phyloP scores from a whole-genome alignment of 164 flowering plant species.

The Malania oleifera region DNA sequence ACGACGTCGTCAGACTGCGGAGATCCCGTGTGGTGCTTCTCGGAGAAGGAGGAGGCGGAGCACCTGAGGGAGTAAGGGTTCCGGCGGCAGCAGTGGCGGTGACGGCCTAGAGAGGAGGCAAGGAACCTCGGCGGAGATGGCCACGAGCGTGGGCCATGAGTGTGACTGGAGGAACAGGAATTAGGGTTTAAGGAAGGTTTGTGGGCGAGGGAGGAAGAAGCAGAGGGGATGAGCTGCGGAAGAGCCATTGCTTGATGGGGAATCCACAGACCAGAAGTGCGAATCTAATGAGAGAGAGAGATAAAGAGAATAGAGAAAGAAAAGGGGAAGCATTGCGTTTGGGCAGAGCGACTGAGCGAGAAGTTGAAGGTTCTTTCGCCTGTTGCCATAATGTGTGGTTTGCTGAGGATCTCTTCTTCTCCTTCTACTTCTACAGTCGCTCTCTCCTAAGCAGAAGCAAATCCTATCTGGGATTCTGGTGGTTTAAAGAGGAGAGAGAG shows the following conservation, averaged over 20 bases:
- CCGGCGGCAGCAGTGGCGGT: slow-evolving; percentile 20
- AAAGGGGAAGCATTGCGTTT: not conserved
- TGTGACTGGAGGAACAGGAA: slow-evolving; percentile 20
- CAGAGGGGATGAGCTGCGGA: slow-evolving; percentile 44
- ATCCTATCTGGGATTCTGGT: no score
- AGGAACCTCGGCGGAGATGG: not conserved
- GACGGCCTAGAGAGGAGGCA: slow-evolving; percentile 7
- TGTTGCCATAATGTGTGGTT: no score
- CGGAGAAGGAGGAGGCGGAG: slow-evolving; percentile 66
- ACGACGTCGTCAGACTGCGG: slow-evolving; percentile 56
- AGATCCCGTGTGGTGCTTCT: slow-evolving; percentile 50
- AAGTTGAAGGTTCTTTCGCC: not conserved
- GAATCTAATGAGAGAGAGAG: not conserved
- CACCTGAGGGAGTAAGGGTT: slow-evolving; percentile 38
- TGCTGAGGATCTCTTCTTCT: not conserved
- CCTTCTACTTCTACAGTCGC: no score
- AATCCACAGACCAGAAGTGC: not conserved
- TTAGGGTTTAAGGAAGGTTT: slow-evolving; percentile 25
- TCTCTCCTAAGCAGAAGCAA: not conserved
- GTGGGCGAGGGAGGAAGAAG: slow-evolving; percentile 29
- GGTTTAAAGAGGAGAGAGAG: slow-evolving; percentile 7
- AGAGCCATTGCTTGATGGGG: slow-evolving; percentile 46
- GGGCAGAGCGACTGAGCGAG: not conserved
- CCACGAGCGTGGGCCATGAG: not conserved
- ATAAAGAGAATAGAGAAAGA: not conserved